These are phyloP conservation scores for Dendrobium chrysotoxum DNA, from an alignment of 106 monocot species.

Conservation along the genomic window DNA sequence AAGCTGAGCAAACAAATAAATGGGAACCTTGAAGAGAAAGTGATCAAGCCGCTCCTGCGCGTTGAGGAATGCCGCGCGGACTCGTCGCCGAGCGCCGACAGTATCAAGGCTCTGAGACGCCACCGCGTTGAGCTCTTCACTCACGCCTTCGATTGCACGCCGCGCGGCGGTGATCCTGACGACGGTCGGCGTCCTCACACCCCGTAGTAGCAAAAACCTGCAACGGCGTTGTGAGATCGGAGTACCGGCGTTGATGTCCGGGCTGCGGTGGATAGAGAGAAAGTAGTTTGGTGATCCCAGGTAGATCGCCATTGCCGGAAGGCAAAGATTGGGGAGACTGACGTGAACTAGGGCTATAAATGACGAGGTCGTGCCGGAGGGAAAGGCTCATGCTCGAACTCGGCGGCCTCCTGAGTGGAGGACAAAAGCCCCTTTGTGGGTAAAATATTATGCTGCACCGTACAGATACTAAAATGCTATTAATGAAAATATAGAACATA, in stretches of 20 bases:
- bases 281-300: background rate
- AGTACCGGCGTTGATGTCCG: background rate
- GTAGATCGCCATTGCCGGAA: constrained; percentile 8
- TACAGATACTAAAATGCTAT: too few relatives aligned
- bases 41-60: constrained; percentile 69
- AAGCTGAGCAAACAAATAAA: background rate
- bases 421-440: too few relatives aligned
- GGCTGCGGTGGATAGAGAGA: background rate
- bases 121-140: constrained; percentile 60
- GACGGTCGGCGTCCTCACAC: background rate
- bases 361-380: background rate
- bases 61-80: constrained; percentile 50
- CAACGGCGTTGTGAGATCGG: background rate
- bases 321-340: background rate
- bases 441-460: too few relatives aligned
- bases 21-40: constrained; percentile 75
- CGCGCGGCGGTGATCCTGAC: constrained; percentile 7
- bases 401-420: too few relatives aligned
- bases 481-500: too few relatives aligned
- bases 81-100: constrained; percentile 50
- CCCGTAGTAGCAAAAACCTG: background rate
- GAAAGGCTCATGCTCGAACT: too few relatives aligned
- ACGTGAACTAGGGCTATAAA: background rate
- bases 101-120: constrained; percentile 60
- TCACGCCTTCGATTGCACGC: constrained; percentile 52